Base-by-base conservation (phyloP, 164 flowering plant species). In the Kalanchoe fedtschenkoi region DNA sequence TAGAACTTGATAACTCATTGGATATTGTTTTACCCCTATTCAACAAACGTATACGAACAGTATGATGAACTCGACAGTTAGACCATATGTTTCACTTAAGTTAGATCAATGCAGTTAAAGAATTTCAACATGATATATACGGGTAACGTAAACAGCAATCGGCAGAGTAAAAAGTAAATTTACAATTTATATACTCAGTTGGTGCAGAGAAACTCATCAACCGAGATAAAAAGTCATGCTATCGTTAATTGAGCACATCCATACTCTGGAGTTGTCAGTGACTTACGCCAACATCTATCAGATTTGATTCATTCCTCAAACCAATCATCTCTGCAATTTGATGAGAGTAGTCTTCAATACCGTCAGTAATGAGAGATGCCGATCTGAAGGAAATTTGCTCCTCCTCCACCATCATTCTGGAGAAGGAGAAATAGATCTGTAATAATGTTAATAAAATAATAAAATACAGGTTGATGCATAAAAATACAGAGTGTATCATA, bases 301-400 rank as follows among this genome's bases (percentile, higher is more conserved):
- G 83, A 67, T 78, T 71, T 47, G 96, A 87, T 67, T 84, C 93
- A 71, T 79, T 95, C 69, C 89, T 77, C 61, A 95, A 74, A 46
- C 96, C 97, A 62, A 95, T 89, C 96, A 95, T 95, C 76, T 87
- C 93, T 29, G 99, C 99, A 76, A 95, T 89, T 78, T 91, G 99
- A 79, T 89, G 97, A 0, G 99, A 82, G 71, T 95, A 95, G 68
- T 95, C 99, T 79, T 95, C 96, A 51, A 95, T 74, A 10, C 89
- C 91, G 74, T 91, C 97, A 74, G 80, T 83, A 70, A 75, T 82
- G 24, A 69, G 77, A 33, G 93, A 82, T 58, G 79, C 93, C 19
- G 97, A 86, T 34, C 86, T 86, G 47, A 95, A 95, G 9, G 99
- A 87, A 37, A 95, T 86, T 71, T 95, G 97, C 63, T 91, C 96